Evolutionary conservation across 2,329 filamentous ascomycete genomes (phyloP).

Genomic region (Venturiaceae sp.): DNA sequence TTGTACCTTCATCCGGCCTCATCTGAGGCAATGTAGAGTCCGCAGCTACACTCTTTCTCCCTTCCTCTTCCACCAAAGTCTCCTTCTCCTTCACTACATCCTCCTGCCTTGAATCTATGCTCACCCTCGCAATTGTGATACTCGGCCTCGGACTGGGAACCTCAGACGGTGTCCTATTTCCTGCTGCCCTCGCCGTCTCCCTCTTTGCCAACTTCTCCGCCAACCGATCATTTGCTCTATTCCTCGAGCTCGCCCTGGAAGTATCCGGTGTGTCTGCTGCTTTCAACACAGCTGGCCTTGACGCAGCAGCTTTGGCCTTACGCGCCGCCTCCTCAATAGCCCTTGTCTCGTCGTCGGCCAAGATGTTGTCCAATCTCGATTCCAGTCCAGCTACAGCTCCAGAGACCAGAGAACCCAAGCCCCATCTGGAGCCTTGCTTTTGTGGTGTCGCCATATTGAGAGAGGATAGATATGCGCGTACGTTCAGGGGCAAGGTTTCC

Average conservation of each 20-base stretch:
- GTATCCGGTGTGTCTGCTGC: conserved; percentile 22
- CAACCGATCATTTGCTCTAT: conserved; percentile 66
- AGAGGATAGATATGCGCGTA: too few relatives aligned
- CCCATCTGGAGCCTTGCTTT: conserved; percentile 8
- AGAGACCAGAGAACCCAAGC: conserved; percentile 56
- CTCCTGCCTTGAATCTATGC: not conserved
- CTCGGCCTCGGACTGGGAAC: not conserved
- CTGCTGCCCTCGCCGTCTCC: conserved; percentile 73
- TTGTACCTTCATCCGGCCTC: not conserved
- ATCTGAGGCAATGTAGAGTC: conserved; percentile 1
- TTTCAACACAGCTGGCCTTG: not conserved
- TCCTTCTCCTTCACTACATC: not conserved
- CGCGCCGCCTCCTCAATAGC: conserved; percentile 26
- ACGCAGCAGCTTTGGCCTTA: conserved; percentile 18
- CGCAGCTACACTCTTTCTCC: conserved; percentile 13
- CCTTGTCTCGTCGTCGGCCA: conserved; percentile 62
- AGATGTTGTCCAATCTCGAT: conserved; percentile 81
- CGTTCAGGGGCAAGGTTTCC: conserved; percentile 2
- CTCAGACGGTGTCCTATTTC: conserved; percentile 33
- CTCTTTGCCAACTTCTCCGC: conserved; percentile 76
- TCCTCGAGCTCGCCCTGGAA: conserved; percentile 56
- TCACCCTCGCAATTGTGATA: not conserved
- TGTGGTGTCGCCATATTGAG: conserved; percentile 10
- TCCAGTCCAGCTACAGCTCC: conserved; percentile 91
- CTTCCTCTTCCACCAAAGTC: not conserved